Conservation (phyloP, 2,329 filamentous ascomycete genomes). For the Periconia digitata region DNA sequence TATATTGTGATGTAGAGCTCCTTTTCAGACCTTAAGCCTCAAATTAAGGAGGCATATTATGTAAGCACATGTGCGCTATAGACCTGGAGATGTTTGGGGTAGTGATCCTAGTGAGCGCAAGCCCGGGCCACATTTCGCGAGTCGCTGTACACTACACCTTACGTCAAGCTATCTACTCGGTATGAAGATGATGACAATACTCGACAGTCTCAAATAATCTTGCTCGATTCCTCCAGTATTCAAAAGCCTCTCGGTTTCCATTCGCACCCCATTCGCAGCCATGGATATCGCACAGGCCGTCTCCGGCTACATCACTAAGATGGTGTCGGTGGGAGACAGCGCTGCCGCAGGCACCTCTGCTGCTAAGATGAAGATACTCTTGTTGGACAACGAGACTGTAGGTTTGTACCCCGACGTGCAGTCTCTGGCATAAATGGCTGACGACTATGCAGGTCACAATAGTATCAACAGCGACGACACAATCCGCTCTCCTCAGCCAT, state of each 20-base stretch:
- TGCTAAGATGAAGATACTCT: conserved; percentile 96
- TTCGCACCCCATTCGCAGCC: conserved; percentile 7
- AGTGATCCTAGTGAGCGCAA: background rate
- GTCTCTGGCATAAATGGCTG: conserved; percentile 9
- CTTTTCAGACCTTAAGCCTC: no score
- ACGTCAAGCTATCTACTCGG: conserved; percentile 8
- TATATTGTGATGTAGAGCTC: no score
- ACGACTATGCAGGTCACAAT: conserved; percentile 67
- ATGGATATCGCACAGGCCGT: conserved; percentile 97
- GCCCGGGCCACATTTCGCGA: background rate
- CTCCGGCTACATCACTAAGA: conserved; percentile 93
- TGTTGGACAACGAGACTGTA: conserved; percentile 90
- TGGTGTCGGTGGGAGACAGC: conserved; percentile 82
- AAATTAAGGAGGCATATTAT: no score
- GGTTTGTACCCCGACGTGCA: conserved; percentile 48
- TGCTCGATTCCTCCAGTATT: background rate
- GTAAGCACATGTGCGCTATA: background rate
- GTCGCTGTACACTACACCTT: conserved; percentile 3
- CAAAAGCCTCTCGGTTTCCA: no score
- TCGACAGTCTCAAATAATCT: background rate
- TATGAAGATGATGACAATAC: conserved; percentile 9
- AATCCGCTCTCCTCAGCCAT: conserved; percentile 91
- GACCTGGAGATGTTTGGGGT: background rate
- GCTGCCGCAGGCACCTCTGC: conserved; percentile 66
- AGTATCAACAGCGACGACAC: conserved; percentile 91